Evolutionary conservation across 106 monocot genomes (phyloP).

Genomic region (Phalaenopsis equestris): DNA sequence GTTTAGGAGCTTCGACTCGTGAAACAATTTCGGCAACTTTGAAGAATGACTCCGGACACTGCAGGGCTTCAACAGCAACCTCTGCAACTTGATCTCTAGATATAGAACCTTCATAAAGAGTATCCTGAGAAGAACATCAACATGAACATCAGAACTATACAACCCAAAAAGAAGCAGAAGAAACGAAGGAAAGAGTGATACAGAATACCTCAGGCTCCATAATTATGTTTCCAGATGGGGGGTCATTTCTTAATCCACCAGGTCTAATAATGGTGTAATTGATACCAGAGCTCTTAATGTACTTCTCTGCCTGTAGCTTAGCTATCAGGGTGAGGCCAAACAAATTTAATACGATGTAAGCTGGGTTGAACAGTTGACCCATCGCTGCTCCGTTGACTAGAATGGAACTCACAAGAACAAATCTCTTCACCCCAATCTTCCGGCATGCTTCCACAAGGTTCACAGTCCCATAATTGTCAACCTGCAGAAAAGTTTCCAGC

Average conservation of each 20-base stretch:
- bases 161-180: background rate
- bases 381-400: slow-evolving; percentile 81
- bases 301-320: slow-evolving; percentile 71
- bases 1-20: slow-evolving; percentile 37
- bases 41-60: slow-evolving; percentile 46
- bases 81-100: slow-evolving; percentile 81
- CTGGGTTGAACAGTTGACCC: slow-evolving; percentile 78
- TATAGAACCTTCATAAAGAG: slow-evolving; percentile 71
- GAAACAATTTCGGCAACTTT: slow-evolving; percentile 79
- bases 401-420: slow-evolving; percentile 71
- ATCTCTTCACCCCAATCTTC: slow-evolving; percentile 50
- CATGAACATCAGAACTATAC: too few relatives aligned
- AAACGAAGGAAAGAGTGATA: background rate
- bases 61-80: slow-evolving; percentile 61
- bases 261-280: slow-evolving; percentile 76
- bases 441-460: slow-evolving; percentile 78
- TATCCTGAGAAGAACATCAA: slow-evolving; percentile 37
- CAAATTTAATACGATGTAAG: slow-evolving; percentile 55
- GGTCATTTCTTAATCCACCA: slow-evolving; percentile 61
- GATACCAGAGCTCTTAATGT: slow-evolving; percentile 58
- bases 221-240: slow-evolving; percentile 53
- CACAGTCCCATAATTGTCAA: slow-evolving; percentile 75
- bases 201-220: slow-evolving; percentile 64
- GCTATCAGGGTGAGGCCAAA: slow-evolving; percentile 70
- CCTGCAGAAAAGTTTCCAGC: slow-evolving; percentile 20